Conservation (phyloP, 2,329 filamentous ascomycete species). For the Calonectria hawksworthii region DNA sequence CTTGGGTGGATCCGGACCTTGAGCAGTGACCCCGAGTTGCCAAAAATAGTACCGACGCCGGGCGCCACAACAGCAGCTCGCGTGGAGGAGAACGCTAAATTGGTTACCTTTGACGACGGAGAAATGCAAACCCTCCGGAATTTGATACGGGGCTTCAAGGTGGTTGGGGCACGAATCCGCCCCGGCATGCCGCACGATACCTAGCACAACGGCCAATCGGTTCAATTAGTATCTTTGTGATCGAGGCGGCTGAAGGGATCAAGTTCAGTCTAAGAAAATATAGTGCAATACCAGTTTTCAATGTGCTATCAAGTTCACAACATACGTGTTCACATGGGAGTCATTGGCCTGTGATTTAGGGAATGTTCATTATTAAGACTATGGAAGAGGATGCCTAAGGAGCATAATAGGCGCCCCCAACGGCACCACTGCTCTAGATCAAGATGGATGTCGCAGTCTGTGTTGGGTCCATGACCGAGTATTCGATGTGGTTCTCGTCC, state of each 20-base stretch:
- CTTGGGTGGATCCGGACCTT: constrained; percentile 73
- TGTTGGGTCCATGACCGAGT: background rate
- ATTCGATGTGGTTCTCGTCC: background rate
- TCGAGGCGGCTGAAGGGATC: background rate
- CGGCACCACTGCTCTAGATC: background rate
- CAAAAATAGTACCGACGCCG: constrained; percentile 75
- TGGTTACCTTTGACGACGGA: constrained; percentile 62
- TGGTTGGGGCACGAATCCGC: background rate
- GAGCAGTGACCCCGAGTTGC: constrained; percentile 65
- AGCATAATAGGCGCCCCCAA: background rate
- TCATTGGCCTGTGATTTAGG: background rate
- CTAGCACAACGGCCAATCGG: background rate
- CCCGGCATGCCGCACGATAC: background rate
- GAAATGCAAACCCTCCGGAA: constrained; percentile 64
- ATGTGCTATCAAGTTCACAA: background rate
- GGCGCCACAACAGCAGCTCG: constrained; percentile 71
- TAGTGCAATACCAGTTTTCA: fast-evolving
- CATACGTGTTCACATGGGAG: background rate
- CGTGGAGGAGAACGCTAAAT: constrained; percentile 72
- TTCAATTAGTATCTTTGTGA: background rate
- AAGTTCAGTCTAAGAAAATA: background rate
- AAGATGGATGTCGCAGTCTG: background rate
- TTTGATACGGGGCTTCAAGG: constrained; percentile 57
- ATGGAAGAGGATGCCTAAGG: background rate
- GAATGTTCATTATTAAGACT: background rate